These are phyloP conservation scores for Termitomyces sp. DNA, from an alignment of 768 basidiomycete genomes.

Conservation along the genomic window DNA sequence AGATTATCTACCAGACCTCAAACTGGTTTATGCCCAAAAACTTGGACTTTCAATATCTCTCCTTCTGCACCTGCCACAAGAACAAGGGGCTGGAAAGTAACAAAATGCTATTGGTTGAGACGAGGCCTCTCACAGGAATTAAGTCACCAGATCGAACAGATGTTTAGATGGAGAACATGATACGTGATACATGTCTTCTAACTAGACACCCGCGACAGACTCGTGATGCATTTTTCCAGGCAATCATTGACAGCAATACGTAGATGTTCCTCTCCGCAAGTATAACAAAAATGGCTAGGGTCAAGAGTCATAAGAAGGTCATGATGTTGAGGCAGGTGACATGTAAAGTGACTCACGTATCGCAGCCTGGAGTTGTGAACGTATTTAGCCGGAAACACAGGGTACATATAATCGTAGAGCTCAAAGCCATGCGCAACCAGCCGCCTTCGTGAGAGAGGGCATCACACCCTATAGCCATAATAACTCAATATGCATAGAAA, in stretches of 20 bases:
- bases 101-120: not conserved
- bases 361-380: conserved; percentile 53
- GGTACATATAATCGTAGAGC: conserved; percentile 13
- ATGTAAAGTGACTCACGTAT: conserved; percentile 27
- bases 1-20: too few relatives aligned
- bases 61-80: not conserved
- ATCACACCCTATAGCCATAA: conserved; percentile 33
- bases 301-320: too few relatives aligned
- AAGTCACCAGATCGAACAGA: not conserved
- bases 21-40: not conserved
- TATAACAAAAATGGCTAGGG: conserved; percentile 46
- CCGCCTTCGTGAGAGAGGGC: conserved; percentile 47
- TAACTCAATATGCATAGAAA: not conserved
- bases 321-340: not conserved
- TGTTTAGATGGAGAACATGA: not conserved
- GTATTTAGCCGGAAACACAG: too few relatives aligned
- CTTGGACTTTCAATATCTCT: not conserved
- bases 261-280: conserved; percentile 32
- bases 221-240: not conserved
- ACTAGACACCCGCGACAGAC: too few relatives aligned
- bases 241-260: not conserved
- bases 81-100: not conserved
- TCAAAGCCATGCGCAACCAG: conserved; percentile 57
- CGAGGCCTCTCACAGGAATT: not conserved
- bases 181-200: not conserved